These are phyloP conservation scores for Murraya paniculata DNA, from an alignment of 345 rosid species.

Conservation along the genomic window DNA sequence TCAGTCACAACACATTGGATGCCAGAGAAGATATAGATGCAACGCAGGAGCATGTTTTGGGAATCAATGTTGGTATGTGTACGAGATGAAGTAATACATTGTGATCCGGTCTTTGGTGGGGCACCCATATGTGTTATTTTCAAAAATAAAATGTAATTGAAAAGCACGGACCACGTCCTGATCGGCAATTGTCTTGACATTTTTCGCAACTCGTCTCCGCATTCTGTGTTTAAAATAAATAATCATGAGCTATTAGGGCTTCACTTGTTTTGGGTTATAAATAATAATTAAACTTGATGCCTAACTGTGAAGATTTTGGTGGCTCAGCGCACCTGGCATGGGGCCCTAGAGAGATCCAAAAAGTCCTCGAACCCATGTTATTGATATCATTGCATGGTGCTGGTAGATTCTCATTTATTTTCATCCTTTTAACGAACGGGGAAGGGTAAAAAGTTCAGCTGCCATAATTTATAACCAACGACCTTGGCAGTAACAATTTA, in stretches of 20 bases:
- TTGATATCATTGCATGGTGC: constrained; percentile 18
- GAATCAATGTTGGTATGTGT: neutral
- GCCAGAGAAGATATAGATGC: neutral
- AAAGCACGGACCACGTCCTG: neutral
- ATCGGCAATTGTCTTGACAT: no score
- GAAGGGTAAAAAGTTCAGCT: neutral
- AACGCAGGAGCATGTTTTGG: neutral
- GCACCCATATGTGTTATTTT: neutral
- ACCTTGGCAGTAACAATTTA: neutral
- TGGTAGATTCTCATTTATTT: neutral
- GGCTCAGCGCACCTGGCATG: neutral
- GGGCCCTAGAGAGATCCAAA: neutral
- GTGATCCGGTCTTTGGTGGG: neutral
- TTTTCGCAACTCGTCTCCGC: neutral
- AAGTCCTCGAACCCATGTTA: constrained; percentile 13
- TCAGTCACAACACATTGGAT: neutral
- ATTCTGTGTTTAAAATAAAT: neutral
- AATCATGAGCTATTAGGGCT: neutral
- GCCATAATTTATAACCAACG: neutral
- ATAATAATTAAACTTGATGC: neutral
- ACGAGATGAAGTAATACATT: neutral
- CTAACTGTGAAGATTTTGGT: neutral
- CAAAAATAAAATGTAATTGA: neutral
- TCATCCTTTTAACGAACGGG: neutral
- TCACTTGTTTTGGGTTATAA: neutral